phyloP scores from a whole-genome alignment of 768 basidiomycete species.

The Leccinum sublutescens region DNA sequence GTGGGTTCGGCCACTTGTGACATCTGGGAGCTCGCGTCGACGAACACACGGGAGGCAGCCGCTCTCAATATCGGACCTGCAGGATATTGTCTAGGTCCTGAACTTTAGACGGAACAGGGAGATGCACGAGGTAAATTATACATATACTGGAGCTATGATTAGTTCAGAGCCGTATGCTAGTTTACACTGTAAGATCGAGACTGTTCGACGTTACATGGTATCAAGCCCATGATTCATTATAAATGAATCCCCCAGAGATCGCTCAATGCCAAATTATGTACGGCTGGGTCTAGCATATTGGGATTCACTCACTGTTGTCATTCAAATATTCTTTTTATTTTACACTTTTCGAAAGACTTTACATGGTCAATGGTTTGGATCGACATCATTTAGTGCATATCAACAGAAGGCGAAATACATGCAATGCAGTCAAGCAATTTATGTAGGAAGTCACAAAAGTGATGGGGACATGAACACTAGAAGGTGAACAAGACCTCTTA shows the following conservation, averaged over 20 bases:
- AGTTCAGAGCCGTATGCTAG: background rate
- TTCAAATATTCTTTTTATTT: background rate
- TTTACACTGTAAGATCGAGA: background rate
- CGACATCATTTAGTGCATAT: background rate
- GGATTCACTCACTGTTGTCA: too few species aligned
- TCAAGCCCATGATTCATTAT: background rate
- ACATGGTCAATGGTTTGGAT: background rate
- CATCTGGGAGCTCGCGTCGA: slow-evolving; percentile 24
- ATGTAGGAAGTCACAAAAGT: too few species aligned
- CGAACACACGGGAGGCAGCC: slow-evolving; percentile 31
- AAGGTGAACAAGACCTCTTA: slow-evolving; percentile 5
- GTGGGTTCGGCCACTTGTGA: slow-evolving; percentile 76
- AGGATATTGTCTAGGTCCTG: slow-evolving; percentile 20
- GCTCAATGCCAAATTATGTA: background rate
- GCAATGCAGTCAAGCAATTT: background rate
- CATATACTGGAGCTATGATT: slow-evolving; percentile 8
- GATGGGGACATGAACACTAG: background rate
- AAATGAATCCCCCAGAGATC: too few species aligned
- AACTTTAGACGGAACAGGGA: background rate
- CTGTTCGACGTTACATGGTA: background rate
- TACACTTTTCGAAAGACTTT: background rate
- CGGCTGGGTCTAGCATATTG: background rate
- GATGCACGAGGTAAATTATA: slow-evolving; percentile 12
- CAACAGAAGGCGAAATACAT: background rate
- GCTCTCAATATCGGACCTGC: slow-evolving; percentile 32